Conservation (phyloP, 2,329 filamentous ascomycete genomes). For the Colletotrichum acutatum region DNA sequence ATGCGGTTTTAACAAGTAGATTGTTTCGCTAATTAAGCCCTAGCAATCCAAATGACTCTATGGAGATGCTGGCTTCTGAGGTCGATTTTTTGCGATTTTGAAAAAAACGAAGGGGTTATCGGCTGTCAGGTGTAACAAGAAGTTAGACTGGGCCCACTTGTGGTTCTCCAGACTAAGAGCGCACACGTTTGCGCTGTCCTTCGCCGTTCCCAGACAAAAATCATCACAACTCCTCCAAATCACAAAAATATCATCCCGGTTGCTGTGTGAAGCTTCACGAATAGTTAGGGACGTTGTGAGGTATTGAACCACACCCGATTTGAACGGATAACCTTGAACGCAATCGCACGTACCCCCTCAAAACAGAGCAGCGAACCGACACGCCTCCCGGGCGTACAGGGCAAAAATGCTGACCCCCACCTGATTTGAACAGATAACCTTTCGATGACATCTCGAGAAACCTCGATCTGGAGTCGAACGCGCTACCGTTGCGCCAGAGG, state of each 20-base stretch:
- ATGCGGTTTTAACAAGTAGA: not conserved
- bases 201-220: not conserved
- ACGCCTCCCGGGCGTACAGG: too few species aligned
- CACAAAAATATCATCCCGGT: rapidly evolving
- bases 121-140: not conserved
- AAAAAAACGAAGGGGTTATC: rapidly evolving
- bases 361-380: too few species aligned
- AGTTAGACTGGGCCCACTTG: not conserved
- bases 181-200: not conserved
- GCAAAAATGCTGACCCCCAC: slow-evolving; percentile 31
- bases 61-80: not conserved
- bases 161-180: not conserved
- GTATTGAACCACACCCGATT: slow-evolving; percentile 27
- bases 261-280: not conserved
- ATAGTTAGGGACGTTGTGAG: rapidly evolving
- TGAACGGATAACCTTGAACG: slow-evolving; percentile 30
- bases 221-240: not conserved
- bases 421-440: slow-evolving; percentile 30
- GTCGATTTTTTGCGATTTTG: not conserved
- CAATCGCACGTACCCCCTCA: too few species aligned
- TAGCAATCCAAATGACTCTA: not conserved
- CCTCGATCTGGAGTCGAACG: slow-evolving; percentile 12
- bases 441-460: too few species aligned
- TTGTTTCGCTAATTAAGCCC: not conserved
- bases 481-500: slow-evolving; percentile 27